These are phyloP conservation scores for Senecio squalidus DNA, from an alignment of 140 eudicot species.

Conservation along the genomic window DNA sequence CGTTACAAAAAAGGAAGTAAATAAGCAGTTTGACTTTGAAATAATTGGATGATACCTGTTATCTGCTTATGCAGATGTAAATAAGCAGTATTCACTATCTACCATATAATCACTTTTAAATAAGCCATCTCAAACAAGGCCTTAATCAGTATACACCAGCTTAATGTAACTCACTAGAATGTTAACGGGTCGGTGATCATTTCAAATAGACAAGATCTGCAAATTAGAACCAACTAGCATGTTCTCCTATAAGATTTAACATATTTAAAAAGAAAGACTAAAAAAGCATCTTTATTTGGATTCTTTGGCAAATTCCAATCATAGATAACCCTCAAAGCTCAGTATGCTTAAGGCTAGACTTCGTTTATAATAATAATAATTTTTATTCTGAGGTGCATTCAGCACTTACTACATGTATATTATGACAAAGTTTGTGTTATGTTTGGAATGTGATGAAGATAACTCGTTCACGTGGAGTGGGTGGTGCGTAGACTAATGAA, in stretches of 20 bases:
- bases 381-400: slow-evolving; percentile 4
- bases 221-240: slow-evolving; percentile 12
- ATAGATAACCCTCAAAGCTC: slow-evolving; percentile 17
- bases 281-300: slow-evolving; percentile 18
- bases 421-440: slow-evolving; percentile 1
- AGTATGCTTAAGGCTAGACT: slow-evolving; percentile 3
- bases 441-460: slow-evolving; percentile 22
- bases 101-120: too few species aligned
- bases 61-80: too few species aligned
- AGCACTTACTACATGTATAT: slow-evolving; percentile 1
- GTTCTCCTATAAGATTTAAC: slow-evolving; percentile 4
- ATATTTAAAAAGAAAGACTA: slow-evolving; percentile 6
- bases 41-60: too few species aligned
- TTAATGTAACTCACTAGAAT: too few species aligned
- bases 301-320: slow-evolving; percentile 13
- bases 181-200: not conserved
- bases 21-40: too few species aligned
- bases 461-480: slow-evolving; percentile 27
- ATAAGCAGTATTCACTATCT: too few species aligned
- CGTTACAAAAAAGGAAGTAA: too few species aligned
- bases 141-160: too few species aligned
- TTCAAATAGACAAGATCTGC: slow-evolving; percentile 6
- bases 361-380: slow-evolving; percentile 5
- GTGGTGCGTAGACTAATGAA: slow-evolving; percentile 18
- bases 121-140: too few species aligned